Evolutionary conservation across 2,329 filamentous ascomycete species (phyloP).

Genomic region (Talaromyces sp.): DNA sequence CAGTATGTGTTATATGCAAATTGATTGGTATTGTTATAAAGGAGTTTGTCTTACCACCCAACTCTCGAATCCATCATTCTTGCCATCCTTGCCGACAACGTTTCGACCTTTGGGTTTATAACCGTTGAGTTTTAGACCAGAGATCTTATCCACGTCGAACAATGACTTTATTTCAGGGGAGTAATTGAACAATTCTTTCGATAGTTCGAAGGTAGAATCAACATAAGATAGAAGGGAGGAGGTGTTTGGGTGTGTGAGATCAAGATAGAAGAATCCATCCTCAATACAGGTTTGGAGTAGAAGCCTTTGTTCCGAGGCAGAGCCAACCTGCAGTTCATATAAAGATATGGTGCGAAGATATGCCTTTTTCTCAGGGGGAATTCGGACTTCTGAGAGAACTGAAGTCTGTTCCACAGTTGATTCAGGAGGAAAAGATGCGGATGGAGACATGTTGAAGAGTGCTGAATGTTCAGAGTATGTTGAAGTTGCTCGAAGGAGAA

Average conservation of each 20-base stretch:
- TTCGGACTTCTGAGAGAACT: background rate
- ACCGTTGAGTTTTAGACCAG: background rate
- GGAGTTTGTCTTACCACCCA: conserved; percentile 4
- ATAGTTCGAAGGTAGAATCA: conserved; percentile 7
- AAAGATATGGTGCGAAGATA: background rate
- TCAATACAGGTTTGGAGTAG: background rate
- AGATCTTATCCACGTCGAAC: conserved; percentile 9
- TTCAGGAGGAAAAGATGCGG: too few species aligned
- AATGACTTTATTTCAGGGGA: conserved; percentile 1
- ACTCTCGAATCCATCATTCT: conserved; percentile 8
- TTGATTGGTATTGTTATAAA: background rate
- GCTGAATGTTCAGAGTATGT: conserved; percentile 1
- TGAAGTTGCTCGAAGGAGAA: background rate
- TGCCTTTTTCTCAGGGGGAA: background rate
- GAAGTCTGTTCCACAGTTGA: background rate
- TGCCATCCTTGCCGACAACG: background rate
- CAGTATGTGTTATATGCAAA: background rate
- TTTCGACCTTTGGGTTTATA: conserved; percentile 3
- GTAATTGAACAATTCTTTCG: conserved; percentile 3
- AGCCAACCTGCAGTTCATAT: background rate
- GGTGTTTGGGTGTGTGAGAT: background rate
- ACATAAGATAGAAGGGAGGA: background rate
- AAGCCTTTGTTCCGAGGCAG: background rate
- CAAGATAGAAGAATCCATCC: background rate
- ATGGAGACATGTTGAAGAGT: background rate